Evolutionary conservation across 75 land plant species (phyloP).

Genomic region (Selaginella moellendorffii): DNA sequence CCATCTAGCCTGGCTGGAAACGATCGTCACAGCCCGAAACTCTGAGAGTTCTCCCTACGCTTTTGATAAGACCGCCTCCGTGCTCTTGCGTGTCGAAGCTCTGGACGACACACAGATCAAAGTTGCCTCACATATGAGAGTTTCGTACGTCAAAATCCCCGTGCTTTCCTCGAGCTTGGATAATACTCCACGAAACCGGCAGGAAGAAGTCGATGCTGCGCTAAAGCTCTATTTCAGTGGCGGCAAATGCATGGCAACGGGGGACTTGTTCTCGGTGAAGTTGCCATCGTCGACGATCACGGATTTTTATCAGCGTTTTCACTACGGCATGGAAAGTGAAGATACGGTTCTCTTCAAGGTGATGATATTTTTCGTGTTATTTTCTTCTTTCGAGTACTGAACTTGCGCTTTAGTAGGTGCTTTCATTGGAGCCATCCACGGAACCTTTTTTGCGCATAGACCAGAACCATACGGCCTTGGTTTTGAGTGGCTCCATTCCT

Average conservation of each 20-base stretch:
- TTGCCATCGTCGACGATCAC: conserved; percentile 4
- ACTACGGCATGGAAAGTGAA: not conserved
- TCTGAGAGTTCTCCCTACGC: not conserved
- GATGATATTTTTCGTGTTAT: not conserved
- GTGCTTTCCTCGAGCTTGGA: conserved; percentile 24
- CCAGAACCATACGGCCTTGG: conserved; percentile 57
- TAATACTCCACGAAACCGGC: conserved; percentile 34
- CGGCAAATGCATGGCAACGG: conserved; percentile 55
- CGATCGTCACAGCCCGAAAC: not conserved
- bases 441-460: conserved; percentile 51
- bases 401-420: conserved; percentile 32
- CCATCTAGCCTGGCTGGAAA: conserved; percentile 50
- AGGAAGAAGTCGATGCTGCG: conserved; percentile 55
- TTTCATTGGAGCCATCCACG: conserved; percentile 60
- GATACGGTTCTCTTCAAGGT: not conserved
- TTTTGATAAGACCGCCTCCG: not conserved
- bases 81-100: not conserved
- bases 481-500: conserved; percentile 52
- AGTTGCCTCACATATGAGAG: conserved; percentile 24
- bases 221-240: conserved; percentile 46
- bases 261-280: conserved; percentile 49
- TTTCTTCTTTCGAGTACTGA: not conserved
- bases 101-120: not conserved
- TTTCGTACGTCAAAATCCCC: not conserved
- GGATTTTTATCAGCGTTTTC: not conserved